Evolutionary conservation across 2,329 filamentous ascomycete species (phyloP).

Genomic region (Podosphaera leucotricha): DNA sequence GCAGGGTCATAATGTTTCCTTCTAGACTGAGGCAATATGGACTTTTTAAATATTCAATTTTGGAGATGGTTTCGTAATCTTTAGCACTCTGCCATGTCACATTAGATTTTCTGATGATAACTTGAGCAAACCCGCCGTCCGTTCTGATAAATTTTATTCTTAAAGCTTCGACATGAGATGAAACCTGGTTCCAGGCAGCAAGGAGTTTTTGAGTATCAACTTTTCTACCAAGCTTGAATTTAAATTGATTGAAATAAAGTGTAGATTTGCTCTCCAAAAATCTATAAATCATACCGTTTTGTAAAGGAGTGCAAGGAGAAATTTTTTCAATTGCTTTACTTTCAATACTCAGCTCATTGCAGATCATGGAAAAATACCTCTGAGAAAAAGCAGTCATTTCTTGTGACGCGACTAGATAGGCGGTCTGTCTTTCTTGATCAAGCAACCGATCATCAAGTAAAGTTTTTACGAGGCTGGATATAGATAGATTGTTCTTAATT

Average conservation of each 20-base stretch:
- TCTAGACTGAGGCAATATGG: slow-evolving; percentile 9
- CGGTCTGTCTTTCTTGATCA: slow-evolving; percentile 5
- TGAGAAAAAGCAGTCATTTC: slow-evolving; percentile 19
- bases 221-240: slow-evolving; percentile 25
- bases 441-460: slow-evolving; percentile 2
- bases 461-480: slow-evolving; percentile 22
- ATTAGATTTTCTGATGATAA: slow-evolving; percentile 25
- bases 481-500: slow-evolving; percentile 37
- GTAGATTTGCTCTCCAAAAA: slow-evolving; percentile 31
- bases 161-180: slow-evolving; percentile 35
- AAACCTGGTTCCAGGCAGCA: slow-evolving; percentile 31
- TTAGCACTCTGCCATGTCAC: slow-evolving; percentile 22
- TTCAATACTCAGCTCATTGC: slow-evolving; percentile 26
- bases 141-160: slow-evolving; percentile 52
- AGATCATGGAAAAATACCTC: slow-evolving; percentile 10
- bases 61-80: slow-evolving; percentile 9
- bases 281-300: slow-evolving; percentile 64
- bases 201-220: slow-evolving; percentile 26
- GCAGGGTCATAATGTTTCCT: slow-evolving; percentile 26
- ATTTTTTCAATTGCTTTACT: slow-evolving; percentile 42
- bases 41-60: slow-evolving; percentile 8
- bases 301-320: slow-evolving; percentile 62
- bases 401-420: slow-evolving; percentile 17
- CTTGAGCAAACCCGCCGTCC: slow-evolving; percentile 53
- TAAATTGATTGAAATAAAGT: slow-evolving; percentile 60